Evolutionary conservation across 2,329 filamentous ascomycete species (phyloP), one percentile per base, ranked within the genome.

Genomic region (Aspergillus pseudoglaucus): DNA sequence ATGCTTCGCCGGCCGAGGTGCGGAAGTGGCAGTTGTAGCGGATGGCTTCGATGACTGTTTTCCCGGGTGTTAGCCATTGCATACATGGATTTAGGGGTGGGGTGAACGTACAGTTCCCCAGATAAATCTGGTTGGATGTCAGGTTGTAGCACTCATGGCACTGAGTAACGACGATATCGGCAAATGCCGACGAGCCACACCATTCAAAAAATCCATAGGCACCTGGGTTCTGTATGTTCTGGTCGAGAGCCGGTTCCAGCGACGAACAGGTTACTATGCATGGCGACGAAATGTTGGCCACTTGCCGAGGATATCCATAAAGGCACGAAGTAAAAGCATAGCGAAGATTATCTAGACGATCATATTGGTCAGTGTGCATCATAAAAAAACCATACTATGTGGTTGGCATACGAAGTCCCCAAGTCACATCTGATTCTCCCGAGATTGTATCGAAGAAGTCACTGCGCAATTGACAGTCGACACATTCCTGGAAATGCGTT

Each of bases 91-190:
- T 10, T 18, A 39, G 7, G 9, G 3, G 7, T 20, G 10, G 22
- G 10, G 9, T n/a, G 38, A 44, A 63, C 69, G 9, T 58, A 75
- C 72, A 75, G 51, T 75, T 75, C 15, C 65, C 66, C 42, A 74
- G 53, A 42, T 66, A 71, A 15, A 68, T 58, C 48, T 72, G 68
- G 43, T 61, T 64, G 3, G 55, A 59, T 18, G 70, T 73, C 49
- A 68, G 52, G 32, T 71, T 70, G 48, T 73, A 75, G 55, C 72
- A 75, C 15, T 59, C 57, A 7, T 69, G 65, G 59, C 72, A 75
- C 37, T 59, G 57, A 42, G 66, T 68, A 47, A 75, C 65, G 4
- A 65, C 55, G 37, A 67, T 66, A 50, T 74, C 70, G 38, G 68
- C 65, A 46, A 74, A 74, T 1, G 58, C 52, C 0, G 62, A 56